Conservation (phyloP, 1,284 basidiomycete species). For the Schizophyllum amplum region DNA sequence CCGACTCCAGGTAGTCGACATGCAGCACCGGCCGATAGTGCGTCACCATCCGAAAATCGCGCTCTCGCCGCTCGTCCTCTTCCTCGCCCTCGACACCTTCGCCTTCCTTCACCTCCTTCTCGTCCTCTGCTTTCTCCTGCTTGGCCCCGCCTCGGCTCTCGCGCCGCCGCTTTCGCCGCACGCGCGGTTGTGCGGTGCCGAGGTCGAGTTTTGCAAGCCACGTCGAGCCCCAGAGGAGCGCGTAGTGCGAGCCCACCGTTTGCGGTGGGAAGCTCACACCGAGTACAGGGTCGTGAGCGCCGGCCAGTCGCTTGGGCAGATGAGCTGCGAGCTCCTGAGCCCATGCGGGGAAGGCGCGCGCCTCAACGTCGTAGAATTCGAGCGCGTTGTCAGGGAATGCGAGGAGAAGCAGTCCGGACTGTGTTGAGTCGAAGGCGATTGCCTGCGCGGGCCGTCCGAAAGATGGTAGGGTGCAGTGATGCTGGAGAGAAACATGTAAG, state of each 20-base stretch:
- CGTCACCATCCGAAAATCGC: slow-evolving; percentile 60
- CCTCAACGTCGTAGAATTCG: slow-evolving; percentile 82
- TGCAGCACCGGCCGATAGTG: slow-evolving; percentile 77
- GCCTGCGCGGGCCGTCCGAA: slow-evolving; percentile 63
- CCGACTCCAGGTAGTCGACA: slow-evolving; percentile 65
- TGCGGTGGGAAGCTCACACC: slow-evolving; percentile 56
- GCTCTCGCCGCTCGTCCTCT: background rate
- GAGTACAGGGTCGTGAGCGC: slow-evolving; percentile 63
- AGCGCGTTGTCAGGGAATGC: slow-evolving; percentile 75
- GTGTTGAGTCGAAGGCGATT: slow-evolving; percentile 62
- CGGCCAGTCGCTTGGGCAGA: slow-evolving; percentile 51
- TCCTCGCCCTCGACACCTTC: slow-evolving; percentile 24
- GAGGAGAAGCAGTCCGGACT: slow-evolving; percentile 63
- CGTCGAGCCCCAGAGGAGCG: slow-evolving; percentile 76
- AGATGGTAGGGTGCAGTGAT: slow-evolving; percentile 75
- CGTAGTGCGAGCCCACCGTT: slow-evolving; percentile 23
- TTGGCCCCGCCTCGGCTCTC: slow-evolving; percentile 14
- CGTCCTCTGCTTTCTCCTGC: background rate
- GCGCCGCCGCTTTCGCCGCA: slow-evolving; percentile 34
- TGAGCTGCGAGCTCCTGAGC: slow-evolving; percentile 47
- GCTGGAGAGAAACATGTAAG: slow-evolving; percentile 29
- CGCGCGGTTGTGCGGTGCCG: slow-evolving; percentile 26
- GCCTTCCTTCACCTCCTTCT: slow-evolving; percentile 2
- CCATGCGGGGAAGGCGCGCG: slow-evolving; percentile 73
- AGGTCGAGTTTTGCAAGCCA: slow-evolving; percentile 77